phyloP scores from a whole-genome alignment of 140 eudicot genomes.

The Bidens hawaiensis region DNA sequence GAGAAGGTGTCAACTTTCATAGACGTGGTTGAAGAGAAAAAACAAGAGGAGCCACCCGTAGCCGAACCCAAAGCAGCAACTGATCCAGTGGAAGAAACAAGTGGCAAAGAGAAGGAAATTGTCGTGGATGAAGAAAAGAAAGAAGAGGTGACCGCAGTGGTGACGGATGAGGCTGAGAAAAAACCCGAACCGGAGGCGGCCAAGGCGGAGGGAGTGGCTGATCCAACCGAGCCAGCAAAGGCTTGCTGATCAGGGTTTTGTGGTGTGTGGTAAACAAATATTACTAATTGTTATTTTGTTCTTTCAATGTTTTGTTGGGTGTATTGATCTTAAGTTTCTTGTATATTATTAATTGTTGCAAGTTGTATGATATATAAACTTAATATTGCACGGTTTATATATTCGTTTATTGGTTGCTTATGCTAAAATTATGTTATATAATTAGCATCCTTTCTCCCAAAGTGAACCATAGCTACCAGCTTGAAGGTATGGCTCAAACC shows the following conservation, averaged over 20 bases:
- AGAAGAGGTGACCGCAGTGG: slow-evolving; percentile 9
- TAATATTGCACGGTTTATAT: slow-evolving; percentile 2
- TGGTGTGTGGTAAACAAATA: slow-evolving; percentile 27
- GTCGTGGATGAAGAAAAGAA: slow-evolving; percentile 38
- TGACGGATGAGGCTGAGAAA: slow-evolving; percentile 27
- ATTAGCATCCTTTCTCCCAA: neutral
- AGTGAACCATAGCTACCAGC: neutral
- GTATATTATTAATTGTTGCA: slow-evolving; percentile 36
- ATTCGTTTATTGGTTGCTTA: neutral
- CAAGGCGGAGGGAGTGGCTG: slow-evolving; percentile 1
- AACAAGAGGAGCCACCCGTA: slow-evolving; percentile 19
- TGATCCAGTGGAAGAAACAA: slow-evolving; percentile 39
- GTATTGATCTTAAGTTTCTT: slow-evolving; percentile 25
- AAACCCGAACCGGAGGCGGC: neutral
- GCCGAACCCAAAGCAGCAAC: slow-evolving; percentile 18
- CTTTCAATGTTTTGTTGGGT: slow-evolving; percentile 32
- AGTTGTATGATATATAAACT: slow-evolving; percentile 19
- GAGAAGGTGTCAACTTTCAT: slow-evolving; percentile 68
- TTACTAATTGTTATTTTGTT: slow-evolving; percentile 50
- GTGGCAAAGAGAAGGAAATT: slow-evolving; percentile 41
- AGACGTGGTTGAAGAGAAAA: slow-evolving; percentile 54
- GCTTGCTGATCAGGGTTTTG: slow-evolving; percentile 31
- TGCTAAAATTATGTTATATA: no score
- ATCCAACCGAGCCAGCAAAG: slow-evolving; percentile 54
- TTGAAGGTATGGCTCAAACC: no score